A percentile compares a stretch with the other conserved stretches of the same genome.
These are phyloP conservation scores for Paecilomyces fulvus DNA, from an alignment of 2,329 filamentous ascomycete species.

Conservation along the genomic window DNA sequence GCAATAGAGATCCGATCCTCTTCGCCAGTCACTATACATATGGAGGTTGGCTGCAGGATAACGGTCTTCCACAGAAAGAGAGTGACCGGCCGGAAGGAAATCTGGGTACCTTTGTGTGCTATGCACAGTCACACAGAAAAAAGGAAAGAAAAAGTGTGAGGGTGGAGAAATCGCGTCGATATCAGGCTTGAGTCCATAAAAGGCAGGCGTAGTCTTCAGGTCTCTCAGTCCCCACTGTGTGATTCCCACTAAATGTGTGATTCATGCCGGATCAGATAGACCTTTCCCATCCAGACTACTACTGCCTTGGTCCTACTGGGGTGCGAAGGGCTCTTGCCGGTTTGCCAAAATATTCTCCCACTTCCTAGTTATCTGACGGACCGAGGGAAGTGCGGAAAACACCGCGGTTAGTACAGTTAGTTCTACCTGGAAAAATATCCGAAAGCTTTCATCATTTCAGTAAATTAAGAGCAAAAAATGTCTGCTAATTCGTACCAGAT, in stretches of 20 bases:
- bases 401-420: background rate
- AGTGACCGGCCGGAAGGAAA: background rate
- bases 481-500: background rate
- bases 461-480: background rate
- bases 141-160: background rate
- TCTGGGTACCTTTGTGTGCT: background rate
- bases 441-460: background rate
- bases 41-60: background rate
- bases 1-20: background rate
- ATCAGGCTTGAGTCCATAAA: background rate
- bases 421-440: background rate
- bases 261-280: background rate
- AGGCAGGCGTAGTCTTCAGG: background rate
- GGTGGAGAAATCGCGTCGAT: background rate
- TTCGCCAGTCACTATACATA: background rate
- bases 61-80: background rate
- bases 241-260: constrained; percentile 1
- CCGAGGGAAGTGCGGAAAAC: background rate
- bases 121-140: background rate
- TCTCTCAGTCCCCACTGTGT: background rate
- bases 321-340: background rate
- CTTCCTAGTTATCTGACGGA: background rate
- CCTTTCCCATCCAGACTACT: background rate
- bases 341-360: background rate
- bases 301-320: background rate